These are phyloP conservation scores for Leccinum angustisporum DNA, from an alignment of 1,284 basidiomycete species.

Conservation along the genomic window DNA sequence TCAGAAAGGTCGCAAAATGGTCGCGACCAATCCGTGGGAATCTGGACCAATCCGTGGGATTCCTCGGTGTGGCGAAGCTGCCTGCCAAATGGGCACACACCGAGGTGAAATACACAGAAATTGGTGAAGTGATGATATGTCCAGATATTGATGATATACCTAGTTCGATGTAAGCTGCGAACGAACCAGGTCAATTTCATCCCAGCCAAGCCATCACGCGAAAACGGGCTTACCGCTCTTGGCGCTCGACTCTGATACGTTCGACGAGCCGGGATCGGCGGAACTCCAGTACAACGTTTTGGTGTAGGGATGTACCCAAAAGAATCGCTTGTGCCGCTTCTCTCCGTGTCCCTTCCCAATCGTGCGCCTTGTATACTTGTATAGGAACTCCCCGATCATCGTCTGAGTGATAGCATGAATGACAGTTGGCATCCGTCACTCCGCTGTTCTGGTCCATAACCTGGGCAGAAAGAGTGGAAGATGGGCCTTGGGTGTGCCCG, in stretches of 20 bases:
- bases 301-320: slow-evolving; percentile 99
- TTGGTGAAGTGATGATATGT: too few relatives aligned
- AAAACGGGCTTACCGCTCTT: slow-evolving; percentile 82
- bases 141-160: too few relatives aligned
- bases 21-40: too few relatives aligned
- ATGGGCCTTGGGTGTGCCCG: slow-evolving; percentile 34
- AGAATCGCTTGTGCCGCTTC: slow-evolving; percentile 92
- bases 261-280: slow-evolving; percentile 86
- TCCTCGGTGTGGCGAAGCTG: too few relatives aligned
- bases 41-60: too few relatives aligned
- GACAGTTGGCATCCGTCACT: slow-evolving; percentile 79
- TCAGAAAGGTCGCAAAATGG: too few relatives aligned
- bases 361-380: slow-evolving; percentile 80
- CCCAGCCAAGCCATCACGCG: slow-evolving; percentile 6
- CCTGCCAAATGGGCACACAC: too few relatives aligned
- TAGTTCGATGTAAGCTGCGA: too few relatives aligned
- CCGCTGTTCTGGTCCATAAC: slow-evolving; percentile 8
- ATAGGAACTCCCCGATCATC: slow-evolving; percentile 95
- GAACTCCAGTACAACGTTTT: too few relatives aligned
- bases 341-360: slow-evolving; percentile 92
- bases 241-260: slow-evolving; percentile 87
- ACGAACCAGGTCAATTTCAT: too few relatives aligned
- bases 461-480: slow-evolving; percentile 42
- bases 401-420: slow-evolving; percentile 99
- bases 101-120: too few relatives aligned